A percentile compares a stretch with the other conserved stretches of the same genome.
phyloP scores from a whole-genome alignment of 805 yeast genomes.

The Pachysolen tannophilus region DNA sequence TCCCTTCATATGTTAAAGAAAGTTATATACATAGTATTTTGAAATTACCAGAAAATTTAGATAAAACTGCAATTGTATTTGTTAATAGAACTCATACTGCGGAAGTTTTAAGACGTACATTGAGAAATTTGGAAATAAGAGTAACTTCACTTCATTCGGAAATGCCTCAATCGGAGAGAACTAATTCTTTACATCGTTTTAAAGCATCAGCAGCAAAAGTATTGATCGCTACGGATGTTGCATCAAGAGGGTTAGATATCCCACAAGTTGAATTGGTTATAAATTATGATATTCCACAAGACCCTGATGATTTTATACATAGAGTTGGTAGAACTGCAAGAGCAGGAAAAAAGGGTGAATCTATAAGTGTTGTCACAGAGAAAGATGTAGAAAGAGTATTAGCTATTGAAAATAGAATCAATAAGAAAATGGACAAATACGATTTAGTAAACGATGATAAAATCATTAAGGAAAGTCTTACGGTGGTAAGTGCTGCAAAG shows the following conservation, averaged over 20 bases:
- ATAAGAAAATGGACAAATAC: slow-evolving; percentile 70
- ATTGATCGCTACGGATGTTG: slow-evolving; percentile 88
- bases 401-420: slow-evolving; percentile 81
- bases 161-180: slow-evolving; percentile 88
- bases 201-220: slow-evolving; percentile 93
- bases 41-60: slow-evolving; percentile 50
- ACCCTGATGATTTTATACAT: slow-evolving; percentile 77
- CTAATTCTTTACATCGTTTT: slow-evolving; percentile 85
- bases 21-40: slow-evolving; percentile 72
- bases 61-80: slow-evolving; percentile 74
- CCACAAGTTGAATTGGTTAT: slow-evolving; percentile 73
- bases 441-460: slow-evolving; percentile 65
- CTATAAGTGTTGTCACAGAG: slow-evolving; percentile 77
- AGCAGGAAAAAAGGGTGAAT: slow-evolving; percentile 87
- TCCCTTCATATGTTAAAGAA: slow-evolving; percentile 86
- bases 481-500: slow-evolving; percentile 70
- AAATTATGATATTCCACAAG: slow-evolving; percentile 76
- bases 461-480: slow-evolving; percentile 66
- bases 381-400: slow-evolving; percentile 75
- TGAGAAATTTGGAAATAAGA: slow-evolving; percentile 64
- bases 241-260: slow-evolving; percentile 84
- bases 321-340: slow-evolving; percentile 97
- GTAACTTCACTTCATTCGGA: slow-evolving; percentile 91
- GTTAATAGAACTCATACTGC: slow-evolving; percentile 90
- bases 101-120: slow-evolving; percentile 72